Conservation (phyloP, 139 green algal species). For the Tetradesmus obliquus region DNA sequence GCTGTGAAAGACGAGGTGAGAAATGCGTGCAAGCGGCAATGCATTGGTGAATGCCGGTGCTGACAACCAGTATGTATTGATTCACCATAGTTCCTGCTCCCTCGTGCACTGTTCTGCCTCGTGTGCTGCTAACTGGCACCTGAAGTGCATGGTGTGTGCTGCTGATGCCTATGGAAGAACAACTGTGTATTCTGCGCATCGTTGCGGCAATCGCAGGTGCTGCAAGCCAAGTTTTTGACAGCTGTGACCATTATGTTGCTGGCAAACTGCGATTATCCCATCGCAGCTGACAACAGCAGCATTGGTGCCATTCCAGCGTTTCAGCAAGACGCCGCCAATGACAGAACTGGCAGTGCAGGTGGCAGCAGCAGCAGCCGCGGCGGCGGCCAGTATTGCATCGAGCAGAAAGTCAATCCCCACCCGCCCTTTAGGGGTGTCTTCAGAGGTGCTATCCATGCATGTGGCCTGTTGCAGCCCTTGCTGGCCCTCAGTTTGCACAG, state of each 20-base stretch:
- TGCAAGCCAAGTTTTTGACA: neutral
- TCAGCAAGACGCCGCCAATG: neutral
- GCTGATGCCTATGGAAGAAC: too few species aligned
- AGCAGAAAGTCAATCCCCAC: neutral
- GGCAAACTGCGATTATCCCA: neutral
- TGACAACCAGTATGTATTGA: too few species aligned
- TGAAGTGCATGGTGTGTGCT: neutral
- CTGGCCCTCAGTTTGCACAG: neutral
- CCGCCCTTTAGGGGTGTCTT: constrained; percentile 19
- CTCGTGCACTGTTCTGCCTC: too few species aligned
- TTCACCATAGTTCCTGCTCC: too few species aligned
- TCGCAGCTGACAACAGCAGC: neutral
- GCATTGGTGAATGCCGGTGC: too few species aligned
- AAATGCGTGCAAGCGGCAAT: neutral
- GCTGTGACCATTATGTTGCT: neutral
- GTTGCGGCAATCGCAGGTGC: neutral
- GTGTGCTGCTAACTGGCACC: neutral
- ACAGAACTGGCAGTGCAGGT: neutral
- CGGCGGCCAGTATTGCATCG: neutral
- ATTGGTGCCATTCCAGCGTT: neutral
- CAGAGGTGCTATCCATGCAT: constrained; percentile 7
- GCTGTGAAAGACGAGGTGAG: neutral
- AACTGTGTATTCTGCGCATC: too few species aligned
- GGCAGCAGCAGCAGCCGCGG: neutral
- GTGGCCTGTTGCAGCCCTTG: neutral